Evolutionary conservation across 768 basidiomycete genomes (phyloP).

Genomic region (Guyanaporus albipodus): DNA sequence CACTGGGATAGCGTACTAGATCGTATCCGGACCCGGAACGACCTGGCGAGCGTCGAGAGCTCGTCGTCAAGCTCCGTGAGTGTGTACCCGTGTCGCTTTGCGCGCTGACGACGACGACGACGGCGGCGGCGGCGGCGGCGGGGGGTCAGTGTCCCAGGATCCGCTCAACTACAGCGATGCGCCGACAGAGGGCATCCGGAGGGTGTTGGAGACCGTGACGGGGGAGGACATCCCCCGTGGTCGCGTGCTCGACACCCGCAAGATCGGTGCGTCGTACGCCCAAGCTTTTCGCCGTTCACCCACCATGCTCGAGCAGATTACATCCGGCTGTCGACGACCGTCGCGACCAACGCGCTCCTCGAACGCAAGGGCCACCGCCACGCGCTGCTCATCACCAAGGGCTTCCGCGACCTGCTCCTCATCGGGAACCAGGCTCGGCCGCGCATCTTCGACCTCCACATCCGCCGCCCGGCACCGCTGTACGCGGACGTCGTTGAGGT

Average conservation of each 20-base stretch:
- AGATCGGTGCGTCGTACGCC: slow-evolving; percentile 55
- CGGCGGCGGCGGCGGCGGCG: not conserved
- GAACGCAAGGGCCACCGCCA: slow-evolving; percentile 94
- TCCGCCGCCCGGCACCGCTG: slow-evolving; percentile 69
- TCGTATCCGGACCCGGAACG: slow-evolving; percentile 73
- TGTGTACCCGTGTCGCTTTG: not conserved
- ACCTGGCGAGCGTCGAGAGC: slow-evolving; percentile 57
- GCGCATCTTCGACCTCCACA: slow-evolving; percentile 91
- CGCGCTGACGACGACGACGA: not conserved
- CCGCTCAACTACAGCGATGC: slow-evolving; percentile 85
- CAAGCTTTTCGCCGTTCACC: not conserved
- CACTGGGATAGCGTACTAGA: no score
- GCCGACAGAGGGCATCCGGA: slow-evolving; percentile 89
- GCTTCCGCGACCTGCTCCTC: slow-evolving; percentile 86
- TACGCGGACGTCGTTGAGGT: slow-evolving; percentile 64
- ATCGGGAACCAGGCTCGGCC: slow-evolving; percentile 97
- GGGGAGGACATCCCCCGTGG: slow-evolving; percentile 68
- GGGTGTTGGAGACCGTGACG: slow-evolving; percentile 76
- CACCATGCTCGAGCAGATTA: slow-evolving; percentile 53
- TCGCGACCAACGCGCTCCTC: slow-evolving; percentile 92
- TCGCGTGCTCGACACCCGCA: slow-evolving; percentile 62
- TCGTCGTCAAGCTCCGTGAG: slow-evolving; percentile 88
- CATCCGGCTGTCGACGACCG: slow-evolving; percentile 88
- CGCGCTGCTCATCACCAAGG: slow-evolving; percentile 85
- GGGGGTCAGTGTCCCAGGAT: slow-evolving; percentile 92